These are phyloP conservation scores for Drechslerella dactyloides DNA, from an alignment of 2,329 filamentous ascomycete species.

Conservation along the genomic window DNA sequence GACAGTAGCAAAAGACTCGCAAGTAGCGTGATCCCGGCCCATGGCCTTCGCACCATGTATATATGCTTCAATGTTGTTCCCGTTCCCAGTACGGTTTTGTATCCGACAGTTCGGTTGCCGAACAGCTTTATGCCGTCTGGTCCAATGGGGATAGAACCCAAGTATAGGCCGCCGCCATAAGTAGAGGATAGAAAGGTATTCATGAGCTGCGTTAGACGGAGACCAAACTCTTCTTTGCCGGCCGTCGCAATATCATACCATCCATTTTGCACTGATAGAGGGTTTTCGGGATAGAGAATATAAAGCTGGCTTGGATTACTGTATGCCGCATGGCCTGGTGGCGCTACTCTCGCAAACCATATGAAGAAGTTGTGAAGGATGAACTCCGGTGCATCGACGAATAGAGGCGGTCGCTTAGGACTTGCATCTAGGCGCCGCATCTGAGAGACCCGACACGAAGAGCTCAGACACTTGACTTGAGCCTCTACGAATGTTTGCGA, in stretches of 20 bases:
- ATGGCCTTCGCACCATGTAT: slow-evolving; percentile 26
- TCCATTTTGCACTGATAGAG: slow-evolving; percentile 21
- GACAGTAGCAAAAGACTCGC: slow-evolving; percentile 33
- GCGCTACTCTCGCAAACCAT: slow-evolving; percentile 31
- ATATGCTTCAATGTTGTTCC: slow-evolving; percentile 29
- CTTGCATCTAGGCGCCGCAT: slow-evolving; percentile 29
- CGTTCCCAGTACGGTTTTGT: slow-evolving; percentile 14
- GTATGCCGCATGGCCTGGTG: slow-evolving; percentile 29
- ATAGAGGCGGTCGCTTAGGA: slow-evolving; percentile 25
- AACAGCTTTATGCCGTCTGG: slow-evolving; percentile 8
- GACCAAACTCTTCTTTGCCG: slow-evolving; percentile 21
- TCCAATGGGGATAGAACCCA: slow-evolving; percentile 27
- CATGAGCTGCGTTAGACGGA: slow-evolving; percentile 35
- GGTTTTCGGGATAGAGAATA: slow-evolving; percentile 31
- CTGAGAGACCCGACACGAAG: slow-evolving; percentile 23
- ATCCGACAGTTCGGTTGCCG: neutral
- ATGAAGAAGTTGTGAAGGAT: slow-evolving; percentile 25
- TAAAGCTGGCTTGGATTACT: slow-evolving; percentile 45
- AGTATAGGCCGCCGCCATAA: slow-evolving; percentile 30
- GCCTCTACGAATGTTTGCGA: slow-evolving; percentile 34
- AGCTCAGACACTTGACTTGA: slow-evolving; percentile 27
- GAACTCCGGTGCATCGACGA: slow-evolving; percentile 21
- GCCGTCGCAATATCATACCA: slow-evolving; percentile 25
- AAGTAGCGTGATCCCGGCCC: slow-evolving; percentile 31
- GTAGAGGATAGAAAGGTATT: slow-evolving; percentile 37